A percentile compares a stretch with the other conserved stretches of the same genome.
Evolutionary conservation across 2,329 filamentous ascomycete species (phyloP).

Genomic region (Myriosclerotinia duriaeana): DNA sequence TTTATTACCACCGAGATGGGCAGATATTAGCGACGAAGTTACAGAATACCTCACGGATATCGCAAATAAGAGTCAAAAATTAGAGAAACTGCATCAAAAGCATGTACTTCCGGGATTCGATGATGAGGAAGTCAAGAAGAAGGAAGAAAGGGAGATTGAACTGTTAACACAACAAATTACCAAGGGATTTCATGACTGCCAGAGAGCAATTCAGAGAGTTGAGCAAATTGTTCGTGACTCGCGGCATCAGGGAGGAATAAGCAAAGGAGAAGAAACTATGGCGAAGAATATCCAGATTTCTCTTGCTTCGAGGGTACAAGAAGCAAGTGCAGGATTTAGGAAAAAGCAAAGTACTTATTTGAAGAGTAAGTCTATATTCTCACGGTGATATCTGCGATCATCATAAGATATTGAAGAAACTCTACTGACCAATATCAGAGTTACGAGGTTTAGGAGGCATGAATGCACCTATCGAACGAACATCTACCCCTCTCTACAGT

Average conservation of each 20-base stretch:
- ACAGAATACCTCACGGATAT: slow-evolving; percentile 78
- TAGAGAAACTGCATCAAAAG: slow-evolving; percentile 94
- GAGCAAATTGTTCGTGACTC: slow-evolving; percentile 84
- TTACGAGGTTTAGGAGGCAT: slow-evolving; percentile 70
- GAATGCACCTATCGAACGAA: slow-evolving; percentile 54
- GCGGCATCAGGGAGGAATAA: slow-evolving; percentile 69
- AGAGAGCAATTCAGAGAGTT: slow-evolving; percentile 82
- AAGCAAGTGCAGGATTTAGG: slow-evolving; percentile 85
- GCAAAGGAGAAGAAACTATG: slow-evolving; percentile 87
- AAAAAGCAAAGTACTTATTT: slow-evolving; percentile 98
- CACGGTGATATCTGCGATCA: background rate
- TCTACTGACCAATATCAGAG: slow-evolving; percentile 51
- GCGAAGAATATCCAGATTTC: slow-evolving; percentile 94
- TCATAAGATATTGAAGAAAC: background rate
- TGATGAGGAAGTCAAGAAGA: slow-evolving; percentile 83
- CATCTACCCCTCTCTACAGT: slow-evolving; percentile 50
- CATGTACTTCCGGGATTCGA: slow-evolving; percentile 96
- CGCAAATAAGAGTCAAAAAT: slow-evolving; percentile 74
- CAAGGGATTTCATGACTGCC: slow-evolving; percentile 82
- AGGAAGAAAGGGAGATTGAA: slow-evolving; percentile 90
- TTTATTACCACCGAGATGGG: slow-evolving; percentile 89
- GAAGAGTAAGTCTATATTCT: slow-evolving; percentile 63
- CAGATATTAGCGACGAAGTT: slow-evolving; percentile 92
- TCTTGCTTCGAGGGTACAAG: slow-evolving; percentile 82
- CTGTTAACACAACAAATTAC: slow-evolving; percentile 87